These are phyloP conservation scores for Hortaea sp. DNA, from an alignment of 2,329 filamentous ascomycete species.

Conservation along the genomic window DNA sequence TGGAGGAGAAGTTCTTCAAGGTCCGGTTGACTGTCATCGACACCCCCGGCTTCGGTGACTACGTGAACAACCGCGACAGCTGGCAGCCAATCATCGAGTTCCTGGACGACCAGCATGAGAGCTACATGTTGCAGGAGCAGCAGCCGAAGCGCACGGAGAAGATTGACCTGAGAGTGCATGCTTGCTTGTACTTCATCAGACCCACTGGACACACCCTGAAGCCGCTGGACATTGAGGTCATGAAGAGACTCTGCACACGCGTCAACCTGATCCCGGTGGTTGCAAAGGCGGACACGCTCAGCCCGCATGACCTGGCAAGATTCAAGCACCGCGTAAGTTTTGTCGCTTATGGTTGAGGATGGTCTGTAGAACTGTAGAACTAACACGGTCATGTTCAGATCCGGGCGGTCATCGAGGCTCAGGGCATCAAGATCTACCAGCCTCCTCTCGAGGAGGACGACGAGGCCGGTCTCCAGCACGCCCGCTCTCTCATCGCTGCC, in stretches of 20 bases:
- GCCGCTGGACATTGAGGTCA: constrained; percentile 97
- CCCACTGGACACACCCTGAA: constrained; percentile 97
- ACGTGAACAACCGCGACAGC: constrained; percentile 99
- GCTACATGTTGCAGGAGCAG: constrained; percentile 99
- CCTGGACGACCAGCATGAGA: constrained; percentile 99
- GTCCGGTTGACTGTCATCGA: constrained; percentile 98
- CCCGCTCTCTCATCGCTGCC: constrained; percentile 84
- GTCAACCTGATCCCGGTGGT: constrained; percentile 98
- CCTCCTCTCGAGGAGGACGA: constrained; percentile 97
- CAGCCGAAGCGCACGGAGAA: constrained; percentile 96
- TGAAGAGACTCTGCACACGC: constrained; percentile 96
- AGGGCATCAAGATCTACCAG: constrained; percentile 99
- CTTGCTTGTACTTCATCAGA: constrained; percentile 97
- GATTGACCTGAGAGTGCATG: constrained; percentile 97
- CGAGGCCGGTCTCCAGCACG: constrained; percentile 89
- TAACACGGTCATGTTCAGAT: constrained; percentile 48
- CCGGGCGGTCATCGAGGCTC: constrained; percentile 87
- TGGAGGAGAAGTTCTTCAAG: constrained; percentile 99
- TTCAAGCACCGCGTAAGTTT: constrained; percentile 85
- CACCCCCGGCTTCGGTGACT: constrained; percentile 97
- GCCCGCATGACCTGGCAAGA: constrained; percentile 76
- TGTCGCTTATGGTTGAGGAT: no score
- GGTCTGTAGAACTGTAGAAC: not conserved
- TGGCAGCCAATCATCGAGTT: constrained; percentile 99
- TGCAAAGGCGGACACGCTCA: constrained; percentile 96